A percentile compares a stretch with the other conserved stretches of the same genome.
Conservation (phyloP, 163 green algal species). For the Picocystis sp. region DNA sequence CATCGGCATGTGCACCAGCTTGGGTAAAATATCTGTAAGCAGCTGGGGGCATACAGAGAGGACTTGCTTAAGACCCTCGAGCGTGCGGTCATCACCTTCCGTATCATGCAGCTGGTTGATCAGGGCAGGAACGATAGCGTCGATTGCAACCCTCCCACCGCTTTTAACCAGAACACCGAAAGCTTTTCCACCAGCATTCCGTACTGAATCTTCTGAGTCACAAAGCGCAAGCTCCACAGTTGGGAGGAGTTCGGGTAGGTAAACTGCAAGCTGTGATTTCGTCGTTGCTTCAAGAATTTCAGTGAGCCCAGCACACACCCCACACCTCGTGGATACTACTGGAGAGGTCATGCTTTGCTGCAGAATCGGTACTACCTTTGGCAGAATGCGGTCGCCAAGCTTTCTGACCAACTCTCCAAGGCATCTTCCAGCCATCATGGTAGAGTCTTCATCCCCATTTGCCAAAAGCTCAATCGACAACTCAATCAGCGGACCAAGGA, state of each 20-base stretch:
- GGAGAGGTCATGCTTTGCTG: constrained; percentile 32
- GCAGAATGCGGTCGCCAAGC: constrained; percentile 84
- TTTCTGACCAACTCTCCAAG: constrained; percentile 89
- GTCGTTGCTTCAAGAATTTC: constrained; percentile 40
- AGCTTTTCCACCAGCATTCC: constrained; percentile 54
- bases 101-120: constrained; percentile 15
- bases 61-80: constrained; percentile 75
- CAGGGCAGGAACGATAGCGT: constrained; percentile 21
- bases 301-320: constrained; percentile 76
- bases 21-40: constrained; percentile 40
- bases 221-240: constrained; percentile 66
- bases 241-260: constrained; percentile 63
- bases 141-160: constrained; percentile 16
- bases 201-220: constrained; percentile 44
- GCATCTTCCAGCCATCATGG: constrained; percentile 45
- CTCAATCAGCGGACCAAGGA: constrained; percentile 75
- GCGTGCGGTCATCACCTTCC: constrained; percentile 28
- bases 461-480: constrained; percentile 56
- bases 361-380: constrained; percentile 80
- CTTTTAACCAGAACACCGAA: constrained; percentile 32
- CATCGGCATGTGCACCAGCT: constrained; percentile 34
- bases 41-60: constrained; percentile 51
- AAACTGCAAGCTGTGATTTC: constrained; percentile 52
- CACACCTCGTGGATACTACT: constrained; percentile 27
- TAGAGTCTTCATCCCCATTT: constrained; percentile 11